Conservation (phyloP, 1,139 yeast genomes). For the Saccharomyces hybrid region DNA sequence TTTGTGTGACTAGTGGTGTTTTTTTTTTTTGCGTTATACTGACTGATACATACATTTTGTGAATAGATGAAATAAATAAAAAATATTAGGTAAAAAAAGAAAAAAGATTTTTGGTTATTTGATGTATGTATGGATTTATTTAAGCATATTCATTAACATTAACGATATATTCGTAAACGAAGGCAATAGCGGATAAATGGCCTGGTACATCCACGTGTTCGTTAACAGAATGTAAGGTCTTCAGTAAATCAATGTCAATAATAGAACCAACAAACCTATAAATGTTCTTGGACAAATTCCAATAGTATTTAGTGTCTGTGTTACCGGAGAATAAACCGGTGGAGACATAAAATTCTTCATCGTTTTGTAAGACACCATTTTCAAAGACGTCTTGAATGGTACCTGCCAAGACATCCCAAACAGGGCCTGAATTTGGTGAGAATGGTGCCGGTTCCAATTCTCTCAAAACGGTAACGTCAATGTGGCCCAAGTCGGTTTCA, state of each 20-base stretch:
- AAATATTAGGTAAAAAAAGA: background rate
- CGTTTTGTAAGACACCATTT: slow-evolving; percentile 28
- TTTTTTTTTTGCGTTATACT: background rate
- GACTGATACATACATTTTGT: background rate
- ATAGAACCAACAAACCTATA: slow-evolving; percentile 40
- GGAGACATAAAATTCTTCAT: slow-evolving; percentile 41
- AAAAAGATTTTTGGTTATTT: background rate
- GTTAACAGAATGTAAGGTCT: slow-evolving; percentile 49
- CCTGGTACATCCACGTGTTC: slow-evolving; percentile 46
- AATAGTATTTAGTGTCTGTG: slow-evolving; percentile 42
- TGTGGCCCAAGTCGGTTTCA: slow-evolving; percentile 25
- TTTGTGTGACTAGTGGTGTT: background rate
- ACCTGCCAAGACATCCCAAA: slow-evolving; percentile 49
- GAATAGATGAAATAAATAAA: background rate
- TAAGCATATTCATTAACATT: slow-evolving; percentile 27
- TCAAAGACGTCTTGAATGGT: slow-evolving; percentile 44
- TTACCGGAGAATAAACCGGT: slow-evolving; percentile 72
- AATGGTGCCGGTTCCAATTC: slow-evolving; percentile 48
- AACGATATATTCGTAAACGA: slow-evolving; percentile 46
- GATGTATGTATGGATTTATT: background rate
- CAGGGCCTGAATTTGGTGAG: slow-evolving; percentile 39
- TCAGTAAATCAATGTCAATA: slow-evolving; percentile 14
- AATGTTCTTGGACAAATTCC: slow-evolving; percentile 54
- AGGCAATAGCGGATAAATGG: slow-evolving; percentile 52
- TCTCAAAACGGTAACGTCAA: slow-evolving; percentile 35